Percentiles rank a stretch among this genome's conserved stretches.
Conservation (phyloP, 805 yeast genomes). For the Yamadazyma tumulicola region DNA sequence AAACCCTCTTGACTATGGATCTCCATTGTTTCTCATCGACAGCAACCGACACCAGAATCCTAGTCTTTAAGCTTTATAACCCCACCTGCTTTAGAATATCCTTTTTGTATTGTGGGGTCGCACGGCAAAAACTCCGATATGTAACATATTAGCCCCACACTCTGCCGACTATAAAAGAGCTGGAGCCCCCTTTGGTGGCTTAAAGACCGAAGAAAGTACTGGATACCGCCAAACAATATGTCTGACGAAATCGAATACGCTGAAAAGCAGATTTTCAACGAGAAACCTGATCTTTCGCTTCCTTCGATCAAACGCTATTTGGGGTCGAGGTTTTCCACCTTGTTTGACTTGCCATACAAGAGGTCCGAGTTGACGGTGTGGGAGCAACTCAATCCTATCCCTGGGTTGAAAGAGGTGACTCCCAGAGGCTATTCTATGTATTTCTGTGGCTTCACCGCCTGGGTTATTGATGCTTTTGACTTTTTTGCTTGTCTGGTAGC, state of each 20-base stretch:
- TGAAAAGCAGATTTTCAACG: slow-evolving; percentile 12
- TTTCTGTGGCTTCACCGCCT: slow-evolving; percentile 55
- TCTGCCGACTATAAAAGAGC: not conserved
- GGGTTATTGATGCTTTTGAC: slow-evolving; percentile 75
- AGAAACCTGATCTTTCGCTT: slow-evolving; percentile 10
- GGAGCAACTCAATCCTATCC: slow-evolving; percentile 45
- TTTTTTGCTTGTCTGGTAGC: slow-evolving; percentile 62
- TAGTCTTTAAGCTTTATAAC: too few relatives aligned
- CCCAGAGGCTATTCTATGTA: slow-evolving; percentile 54
- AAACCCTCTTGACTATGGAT: too few relatives aligned
- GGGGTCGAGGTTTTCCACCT: slow-evolving; percentile 45
- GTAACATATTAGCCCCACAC: not conserved
- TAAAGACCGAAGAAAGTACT: not conserved
- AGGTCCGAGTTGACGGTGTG: slow-evolving; percentile 3
- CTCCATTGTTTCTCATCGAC: too few relatives aligned
- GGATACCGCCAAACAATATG: too few relatives aligned
- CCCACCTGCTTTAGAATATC: too few relatives aligned
- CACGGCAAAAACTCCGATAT: not conserved
- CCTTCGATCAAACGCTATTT: slow-evolving; percentile 26
- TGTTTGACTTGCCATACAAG: slow-evolving; percentile 22
- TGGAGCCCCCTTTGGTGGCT: not conserved
- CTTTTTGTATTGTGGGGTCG: too few relatives aligned
- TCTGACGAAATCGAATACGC: slow-evolving; percentile 7
- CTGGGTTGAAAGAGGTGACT: slow-evolving; percentile 34
- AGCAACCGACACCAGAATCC: too few relatives aligned